Conservation (phyloP, 2,329 filamentous ascomycete species). For the Trichoderma gracile region DNA sequence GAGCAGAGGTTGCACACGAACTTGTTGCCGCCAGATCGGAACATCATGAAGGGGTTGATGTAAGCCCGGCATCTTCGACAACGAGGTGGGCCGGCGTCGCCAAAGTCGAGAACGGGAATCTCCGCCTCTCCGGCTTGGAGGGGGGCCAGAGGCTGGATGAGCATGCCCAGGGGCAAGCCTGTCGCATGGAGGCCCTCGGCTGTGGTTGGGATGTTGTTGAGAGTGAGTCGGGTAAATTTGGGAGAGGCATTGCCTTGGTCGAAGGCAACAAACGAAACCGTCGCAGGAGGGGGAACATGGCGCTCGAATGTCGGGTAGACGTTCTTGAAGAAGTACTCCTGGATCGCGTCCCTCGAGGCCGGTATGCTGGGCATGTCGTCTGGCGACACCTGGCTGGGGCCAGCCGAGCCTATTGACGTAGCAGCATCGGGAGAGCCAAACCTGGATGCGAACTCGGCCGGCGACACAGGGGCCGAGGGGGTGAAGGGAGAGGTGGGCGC, state of each 20-base stretch:
- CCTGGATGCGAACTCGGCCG: constrained; percentile 33
- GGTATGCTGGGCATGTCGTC: constrained; percentile 94
- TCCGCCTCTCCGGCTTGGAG: constrained; percentile 81
- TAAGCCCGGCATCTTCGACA: constrained; percentile 93
- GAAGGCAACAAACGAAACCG: constrained; percentile 85
- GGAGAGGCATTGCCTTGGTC: constrained; percentile 97
- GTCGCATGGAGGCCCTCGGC: constrained; percentile 78
- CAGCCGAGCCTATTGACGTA: constrained; percentile 39
- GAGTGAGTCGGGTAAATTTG: constrained; percentile 84
- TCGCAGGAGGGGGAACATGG: constrained; percentile 84
- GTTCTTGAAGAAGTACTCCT: constrained; percentile 81
- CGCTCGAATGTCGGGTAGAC: constrained; percentile 95
- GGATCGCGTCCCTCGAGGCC: constrained; percentile 75
- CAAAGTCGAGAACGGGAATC: constrained; percentile 93
- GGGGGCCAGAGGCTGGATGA: constrained; percentile 84
- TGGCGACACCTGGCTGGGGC: constrained; percentile 67
- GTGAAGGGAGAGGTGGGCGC: constrained; percentile 51
- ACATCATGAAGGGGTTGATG: constrained; percentile 99
- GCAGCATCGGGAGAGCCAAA: constrained; percentile 34
- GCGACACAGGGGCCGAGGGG: constrained; percentile 31
- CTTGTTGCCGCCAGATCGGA: constrained; percentile 89
- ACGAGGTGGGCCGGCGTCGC: constrained; percentile 82
- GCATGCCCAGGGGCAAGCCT: constrained; percentile 79
- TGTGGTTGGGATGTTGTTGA: constrained; percentile 89
- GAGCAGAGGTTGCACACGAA: constrained; percentile 98